A percentile compares a stretch with the other conserved stretches of the same genome.
Conservation (phyloP, 179 eudicot species). For the Sideroxylon spinosum region DNA sequence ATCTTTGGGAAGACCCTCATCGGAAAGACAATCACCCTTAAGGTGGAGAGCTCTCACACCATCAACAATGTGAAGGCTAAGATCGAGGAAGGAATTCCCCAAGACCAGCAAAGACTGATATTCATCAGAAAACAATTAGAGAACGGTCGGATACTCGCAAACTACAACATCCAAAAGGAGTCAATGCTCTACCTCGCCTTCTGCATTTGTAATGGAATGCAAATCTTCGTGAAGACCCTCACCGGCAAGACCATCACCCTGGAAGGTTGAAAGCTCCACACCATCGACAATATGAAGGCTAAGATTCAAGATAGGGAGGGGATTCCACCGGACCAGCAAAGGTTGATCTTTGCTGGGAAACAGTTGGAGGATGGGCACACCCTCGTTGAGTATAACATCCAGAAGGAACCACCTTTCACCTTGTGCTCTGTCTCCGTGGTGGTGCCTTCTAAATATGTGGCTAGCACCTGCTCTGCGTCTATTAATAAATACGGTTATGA, state of each 20-base stretch:
- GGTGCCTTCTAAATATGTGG: neutral
- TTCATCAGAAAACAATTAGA: conserved; percentile 30
- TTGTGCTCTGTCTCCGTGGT: neutral
- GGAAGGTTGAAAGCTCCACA: conserved; percentile 13
- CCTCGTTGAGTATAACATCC: conserved; percentile 12
- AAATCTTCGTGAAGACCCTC: conserved; percentile 14
- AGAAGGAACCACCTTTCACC: conserved; percentile 14
- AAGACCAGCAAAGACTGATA: conserved; percentile 27
- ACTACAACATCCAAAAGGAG: conserved; percentile 23
- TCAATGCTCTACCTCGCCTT: conserved; percentile 6
- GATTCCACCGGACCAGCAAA: conserved; percentile 15
- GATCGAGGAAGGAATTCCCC: conserved; percentile 26
- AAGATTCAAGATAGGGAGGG: conserved; percentile 19
- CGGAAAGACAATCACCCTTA: conserved; percentile 9
- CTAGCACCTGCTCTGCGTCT: too few species aligned
- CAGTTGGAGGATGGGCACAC: conserved; percentile 16
- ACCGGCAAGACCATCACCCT: conserved; percentile 16
- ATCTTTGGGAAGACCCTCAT: conserved; percentile 22
- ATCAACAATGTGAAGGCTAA: conserved; percentile 20
- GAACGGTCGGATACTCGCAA: conserved; percentile 25
- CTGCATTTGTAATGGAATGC: conserved; percentile 11
- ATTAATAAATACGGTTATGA: too few species aligned
- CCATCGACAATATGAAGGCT: conserved; percentile 17
- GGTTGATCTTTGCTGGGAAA: conserved; percentile 19
- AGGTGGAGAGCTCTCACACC: conserved; percentile 16